A percentile compares a stretch with the other conserved stretches of the same genome.
Evolutionary conservation across 352 stramenopile genomes (phyloP).

Genomic region (Pythium oligandrum): DNA sequence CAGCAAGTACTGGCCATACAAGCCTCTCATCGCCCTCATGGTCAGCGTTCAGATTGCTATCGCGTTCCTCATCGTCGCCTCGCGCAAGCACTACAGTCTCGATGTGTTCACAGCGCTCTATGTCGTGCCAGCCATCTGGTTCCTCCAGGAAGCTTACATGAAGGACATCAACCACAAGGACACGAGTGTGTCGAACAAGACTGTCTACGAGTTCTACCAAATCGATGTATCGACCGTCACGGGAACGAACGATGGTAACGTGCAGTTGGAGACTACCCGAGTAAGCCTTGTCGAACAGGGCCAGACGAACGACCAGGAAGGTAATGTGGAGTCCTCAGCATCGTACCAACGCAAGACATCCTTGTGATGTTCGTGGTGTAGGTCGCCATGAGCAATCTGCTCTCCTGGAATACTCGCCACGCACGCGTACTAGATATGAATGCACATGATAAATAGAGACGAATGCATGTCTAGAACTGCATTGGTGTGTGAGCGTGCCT

Average conservation of each 20-base stretch:
- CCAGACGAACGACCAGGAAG: neutral
- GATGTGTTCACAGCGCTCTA: conserved; percentile 89
- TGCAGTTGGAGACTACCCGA: neutral
- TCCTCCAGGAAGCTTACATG: conserved; percentile 72
- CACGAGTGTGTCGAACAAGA: conserved; percentile 52
- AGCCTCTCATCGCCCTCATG: conserved; percentile 68
- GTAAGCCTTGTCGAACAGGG: conserved; percentile 1
- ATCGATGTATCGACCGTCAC: conserved; percentile 32
- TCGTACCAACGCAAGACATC: too few species aligned
- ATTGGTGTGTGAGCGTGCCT: too few species aligned
- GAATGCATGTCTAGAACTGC: too few species aligned
- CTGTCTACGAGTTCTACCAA: conserved; percentile 60
- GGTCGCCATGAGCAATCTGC: too few species aligned
- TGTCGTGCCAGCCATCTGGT: conserved; percentile 83
- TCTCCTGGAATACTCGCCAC: too few species aligned
- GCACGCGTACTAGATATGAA: too few species aligned
- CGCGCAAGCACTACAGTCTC: conserved; percentile 88
- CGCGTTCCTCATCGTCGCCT: conserved; percentile 85
- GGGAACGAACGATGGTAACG: too few species aligned
- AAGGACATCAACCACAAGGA: conserved; percentile 84
- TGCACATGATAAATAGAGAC: too few species aligned
- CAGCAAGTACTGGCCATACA: conserved; percentile 87
- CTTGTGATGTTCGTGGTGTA: too few species aligned
- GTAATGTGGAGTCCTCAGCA: too few species aligned
- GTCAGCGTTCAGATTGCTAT: conserved; percentile 74